Base-by-base conservation (phyloP, 163 green algal species). In the Smithsoniella earleae region DNA sequence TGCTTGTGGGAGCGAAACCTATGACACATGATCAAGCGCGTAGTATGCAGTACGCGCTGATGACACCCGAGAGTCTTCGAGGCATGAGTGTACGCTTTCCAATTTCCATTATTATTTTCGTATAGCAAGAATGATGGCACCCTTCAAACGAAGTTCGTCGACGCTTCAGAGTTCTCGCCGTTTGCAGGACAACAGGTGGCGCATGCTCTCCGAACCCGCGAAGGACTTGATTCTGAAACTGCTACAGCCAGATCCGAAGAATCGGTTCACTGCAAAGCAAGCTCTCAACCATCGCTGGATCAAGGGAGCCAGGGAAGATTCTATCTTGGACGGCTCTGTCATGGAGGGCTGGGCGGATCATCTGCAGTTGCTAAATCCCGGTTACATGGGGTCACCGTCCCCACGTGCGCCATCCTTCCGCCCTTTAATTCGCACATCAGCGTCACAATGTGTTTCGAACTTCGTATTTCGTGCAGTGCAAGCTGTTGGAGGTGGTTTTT, bases 1-100 rank as follows among this genome's bases (percentile, higher is more conserved):
- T 92, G 86, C 78, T 92, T 31, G 81, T 86, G 4, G 87, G 87
- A 3, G 82, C 86, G 55, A 92, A 92, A 80, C 87, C 87, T 43
- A 92, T 83, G 78, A 80, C 85, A 66, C 66, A 89, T 31, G 55
- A 81, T 46, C 76, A 89, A 40, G 83, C 74, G 46, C 77, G 85
- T 66, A 87, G 76, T 31, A 82, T 92, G 38, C 63, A 75, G 27
- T 92, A 92, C 40, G 77, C 74, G 2, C 28, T 76, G 20, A 77
- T 79, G 45, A 40, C 30, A 75, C 66, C 28, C 5, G 18, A 36
- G 22, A 80, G 30, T 66, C 80, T 5, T 78, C 80, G 8, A 82
- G 58, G 58, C 73, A 69, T 69, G 58, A 30, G 43, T 45, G 58
- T 69, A 27, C 49, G 49, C 49, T 27, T 27, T 27, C 49, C n/a